Evolutionary conservation across 495 filamentous ascomycete genomes (phyloP), one percentile per base, ranked within the genome.

Genomic region (Trichoderma gamsii): DNA sequence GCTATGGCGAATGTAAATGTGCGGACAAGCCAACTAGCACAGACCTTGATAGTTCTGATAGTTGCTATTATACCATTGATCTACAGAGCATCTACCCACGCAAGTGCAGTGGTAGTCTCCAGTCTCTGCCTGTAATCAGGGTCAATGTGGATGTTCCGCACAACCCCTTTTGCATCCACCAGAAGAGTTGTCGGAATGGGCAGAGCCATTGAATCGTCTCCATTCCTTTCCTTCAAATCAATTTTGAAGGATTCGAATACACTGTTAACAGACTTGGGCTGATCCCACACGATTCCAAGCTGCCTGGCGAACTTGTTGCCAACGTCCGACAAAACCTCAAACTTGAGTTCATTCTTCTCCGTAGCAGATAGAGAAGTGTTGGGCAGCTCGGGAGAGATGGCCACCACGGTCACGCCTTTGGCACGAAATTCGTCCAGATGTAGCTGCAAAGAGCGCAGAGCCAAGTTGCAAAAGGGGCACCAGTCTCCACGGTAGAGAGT

Each of bases 401-500:
- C 79, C 1, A 80, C 78, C 11, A 81, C 70, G 0, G 76, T 74
- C 12, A 79, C 79, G 41, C 76, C 76, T 44, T 76, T 78, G 32
- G 73, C 70, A 43, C 72, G 63, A 61, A 81, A 74, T 5, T 74
- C 70, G 18, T 68, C 61, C 21, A 80, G 70, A 41, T 72, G 69
- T 49, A 67, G 70, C 52, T 81, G 77, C 2, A 80, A 67, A 12
- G 70, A 44, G 9, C 64, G 65, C 1, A 81, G 64, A 1, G 69
- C 73, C 41, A 80, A 63, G 70, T 80, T 79, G 70, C 79, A 81
- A 73, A 75, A 80, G 1, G 79, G 79, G 68, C 79, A 81, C 79
- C 79, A 81, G 65, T 74, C 73, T 3, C 79, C 79, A 41, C 79
- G 77, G 72, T 80, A 81, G 72, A 80, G 80, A 29, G 76, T 74